phyloP scores from a whole-genome alignment of 139 green algal genomes.

The Micractinium conductrix region DNA sequence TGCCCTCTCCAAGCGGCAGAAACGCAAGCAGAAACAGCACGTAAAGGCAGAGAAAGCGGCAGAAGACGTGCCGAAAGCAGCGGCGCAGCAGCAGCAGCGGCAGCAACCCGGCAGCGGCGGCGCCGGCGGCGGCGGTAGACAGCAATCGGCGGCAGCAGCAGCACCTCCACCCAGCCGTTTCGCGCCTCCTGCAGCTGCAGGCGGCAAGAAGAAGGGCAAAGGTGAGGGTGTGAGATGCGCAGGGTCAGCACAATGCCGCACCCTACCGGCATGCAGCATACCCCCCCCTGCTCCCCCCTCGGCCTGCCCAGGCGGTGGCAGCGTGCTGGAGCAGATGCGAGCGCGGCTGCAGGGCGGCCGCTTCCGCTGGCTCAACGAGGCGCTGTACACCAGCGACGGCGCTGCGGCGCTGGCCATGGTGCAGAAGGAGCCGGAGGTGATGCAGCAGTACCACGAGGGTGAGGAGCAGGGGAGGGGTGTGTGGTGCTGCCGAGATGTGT shows the following conservation, averaged over 20 bases:
- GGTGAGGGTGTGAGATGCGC: not conserved
- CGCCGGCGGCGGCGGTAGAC: not conserved
- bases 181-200: not conserved
- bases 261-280: not conserved
- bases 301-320: slow-evolving; percentile 5
- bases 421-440: slow-evolving; percentile 71
- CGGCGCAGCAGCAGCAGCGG: not conserved
- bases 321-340: slow-evolving; percentile 78
- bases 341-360: slow-evolving; percentile 77
- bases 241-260: not conserved
- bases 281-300: not conserved
- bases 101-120: not conserved
- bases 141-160: no score
- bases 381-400: slow-evolving; percentile 90
- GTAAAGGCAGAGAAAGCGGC: not conserved
- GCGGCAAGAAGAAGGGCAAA: slow-evolving; percentile 9
- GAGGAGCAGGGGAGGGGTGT: not conserved
- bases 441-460: slow-evolving; percentile 89
- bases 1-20: no score
- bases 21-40: slow-evolving; percentile 4
- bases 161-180: not conserved
- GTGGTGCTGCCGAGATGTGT: no score
- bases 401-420: slow-evolving; percentile 71
- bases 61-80: not conserved
- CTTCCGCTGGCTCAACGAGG: slow-evolving; percentile 96